Evolutionary conservation across 371 early-diverging fungal species (phyloP), one percentile per base, ranked within the genome.

Genomic region (Rhizopus delemar): DNA sequence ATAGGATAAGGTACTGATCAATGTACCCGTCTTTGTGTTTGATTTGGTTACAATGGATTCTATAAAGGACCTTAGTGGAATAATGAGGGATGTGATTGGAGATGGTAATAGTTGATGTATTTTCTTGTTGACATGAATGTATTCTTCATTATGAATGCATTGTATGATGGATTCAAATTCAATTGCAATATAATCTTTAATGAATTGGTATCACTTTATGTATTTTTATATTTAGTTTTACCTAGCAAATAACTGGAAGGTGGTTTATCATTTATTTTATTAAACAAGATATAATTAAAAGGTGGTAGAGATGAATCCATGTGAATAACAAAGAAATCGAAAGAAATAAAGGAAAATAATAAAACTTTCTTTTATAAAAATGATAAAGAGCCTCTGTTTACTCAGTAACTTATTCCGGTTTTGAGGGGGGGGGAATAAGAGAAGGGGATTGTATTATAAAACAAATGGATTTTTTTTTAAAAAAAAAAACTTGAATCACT

Each of bases 1-100:
- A 63, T 85, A 86, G 4, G 80, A 76, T 7, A 86, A 53, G 6
- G 86, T 86, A 48, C 79, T 71, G 16, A 86, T 66, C 6, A 86
- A 68, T 8, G 86, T 86, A 4, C 83, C 86, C 0, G 79, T 81
- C 41, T 80, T 75, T 12, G 83, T 82, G 32, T 76, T 71, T 43
- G 43, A 43, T 43, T 43, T 43, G n/a, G 43, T 43, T 6, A 43
- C 43, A 36, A 86, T 63, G 36, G 71, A 66, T 15, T 78, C 70
- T 32, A 85, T 82, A 58, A 78, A 85, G 28, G 35, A 55, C 31
- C 72, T 60, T 22, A 85, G 57, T 0, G 82, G 60, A 45, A 59
- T 56, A 65, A 46, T n/a, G 28, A 13, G 16, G 8, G 22, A 46
- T 36, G 36, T 6, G 36, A 36, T 11, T 8, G 36, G 11, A 8